A percentile compares a stretch with the other conserved stretches of the same genome.
Conservation (phyloP, 768 basidiomycete genomes). For the Nevesoporus exiguus region DNA sequence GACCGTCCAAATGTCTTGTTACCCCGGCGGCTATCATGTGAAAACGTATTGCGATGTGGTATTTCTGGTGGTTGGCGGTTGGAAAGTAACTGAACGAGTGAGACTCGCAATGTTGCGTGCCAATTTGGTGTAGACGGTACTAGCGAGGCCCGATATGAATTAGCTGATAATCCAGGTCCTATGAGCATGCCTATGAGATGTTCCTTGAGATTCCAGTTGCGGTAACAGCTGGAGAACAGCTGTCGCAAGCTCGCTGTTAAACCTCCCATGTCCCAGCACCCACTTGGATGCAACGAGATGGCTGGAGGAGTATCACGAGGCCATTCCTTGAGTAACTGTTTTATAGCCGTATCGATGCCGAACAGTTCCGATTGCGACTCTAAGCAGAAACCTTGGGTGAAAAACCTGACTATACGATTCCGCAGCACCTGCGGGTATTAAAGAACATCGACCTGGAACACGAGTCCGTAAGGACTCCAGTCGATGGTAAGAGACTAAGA, state of each 20-base stretch:
- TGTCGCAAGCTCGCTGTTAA: neutral
- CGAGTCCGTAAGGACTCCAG: no score
- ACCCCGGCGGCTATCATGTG: neutral
- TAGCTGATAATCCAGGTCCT: neutral
- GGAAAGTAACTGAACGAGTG: neutral
- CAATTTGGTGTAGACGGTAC: neutral
- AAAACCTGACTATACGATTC: no score
- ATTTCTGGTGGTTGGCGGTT: neutral
- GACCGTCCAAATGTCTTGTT: neutral
- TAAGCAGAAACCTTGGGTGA: no score
- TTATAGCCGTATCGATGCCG: neutral
- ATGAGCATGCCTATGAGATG: neutral
- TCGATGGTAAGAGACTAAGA: no score
- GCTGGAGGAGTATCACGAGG: conserved; percentile 2
- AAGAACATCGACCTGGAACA: no score
- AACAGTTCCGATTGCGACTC: no score
- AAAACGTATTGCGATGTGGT: neutral
- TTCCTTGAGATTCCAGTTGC: conserved; percentile 4
- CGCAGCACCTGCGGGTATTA: no score
- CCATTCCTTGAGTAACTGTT: conserved; percentile 10
- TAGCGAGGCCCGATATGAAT: neutral
- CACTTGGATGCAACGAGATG: neutral
- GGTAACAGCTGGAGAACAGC: conserved; percentile 14
- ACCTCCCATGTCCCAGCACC: neutral
- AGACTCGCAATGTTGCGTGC: no score